Base-by-base conservation (phyloP, 2,329 filamentous ascomycete species). In the Cercospora sp. region DNA sequence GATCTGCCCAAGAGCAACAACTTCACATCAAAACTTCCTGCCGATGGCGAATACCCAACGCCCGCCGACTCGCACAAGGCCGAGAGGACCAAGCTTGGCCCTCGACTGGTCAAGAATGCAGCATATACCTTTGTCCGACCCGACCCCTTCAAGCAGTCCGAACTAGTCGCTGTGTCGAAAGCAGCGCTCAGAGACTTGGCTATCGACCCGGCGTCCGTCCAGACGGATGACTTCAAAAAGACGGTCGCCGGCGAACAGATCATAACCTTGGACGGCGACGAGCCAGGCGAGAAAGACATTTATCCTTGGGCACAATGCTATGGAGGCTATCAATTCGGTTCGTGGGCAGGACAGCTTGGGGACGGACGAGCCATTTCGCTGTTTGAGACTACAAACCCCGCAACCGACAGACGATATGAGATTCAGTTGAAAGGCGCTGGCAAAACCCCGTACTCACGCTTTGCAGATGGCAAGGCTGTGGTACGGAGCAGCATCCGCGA, bases 271-370 rank as follows among this genome's bases (percentile, higher is more conserved):
- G 87, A 90, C 67, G 85, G 88, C 5, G 73, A 79, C 32, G 75
- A 77, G 24, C 74, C 76, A 86, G 86, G 90, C 69, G 86, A 89
- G 69, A 82, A 88, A 67, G 90, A 91, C 21, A 89, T 95, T 53
- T 99, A 99, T 78, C 94, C 95, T 0, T 99, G 95, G 95, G 94
- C 95, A 34, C 95, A 99, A 81, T 98, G 95, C 82, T 99, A 99
- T 79, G 95, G 95, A 66, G 94, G 94, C 66, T 83, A 85, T 74
- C 80, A 81, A 61, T 81, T 82, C 67, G 95, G 95, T 5, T 89
- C 91, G 72, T 99, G 94, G 94, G 95, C 95, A 3, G 94, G 95
- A 5, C 95, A 99, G 80, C 87, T 99, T 1, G 95, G 95, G 51
- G 95, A 99, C 77, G 95, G 95, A 43, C 87, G 95, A 65, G 95